phyloP scores from a whole-genome alignment of 129 eudicot species.

The Scalesia atractyloides region DNA sequence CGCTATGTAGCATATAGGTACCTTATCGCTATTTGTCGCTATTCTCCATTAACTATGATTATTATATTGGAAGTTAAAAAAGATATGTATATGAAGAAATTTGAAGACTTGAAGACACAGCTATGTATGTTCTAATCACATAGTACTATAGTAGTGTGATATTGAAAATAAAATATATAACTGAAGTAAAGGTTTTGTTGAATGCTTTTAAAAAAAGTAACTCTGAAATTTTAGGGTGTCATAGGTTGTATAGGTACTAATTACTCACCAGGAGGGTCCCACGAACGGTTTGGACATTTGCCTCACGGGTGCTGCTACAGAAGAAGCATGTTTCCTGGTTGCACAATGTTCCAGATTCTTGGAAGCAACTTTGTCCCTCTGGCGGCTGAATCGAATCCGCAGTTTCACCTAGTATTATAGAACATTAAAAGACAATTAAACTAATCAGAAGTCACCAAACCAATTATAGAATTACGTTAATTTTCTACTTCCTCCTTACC shows the following conservation, averaged over 20 bases:
- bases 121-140: background rate
- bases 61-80: background rate
- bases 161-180: background rate
- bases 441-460: conserved; percentile 20
- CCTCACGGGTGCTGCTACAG: conserved; percentile 72
- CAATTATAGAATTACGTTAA: background rate
- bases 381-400: conserved; percentile 68
- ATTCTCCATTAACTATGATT: too few species aligned
- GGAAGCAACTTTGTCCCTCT: conserved; percentile 57
- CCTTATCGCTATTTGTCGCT: too few species aligned
- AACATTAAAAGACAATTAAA: background rate
- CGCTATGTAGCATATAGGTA: too few species aligned
- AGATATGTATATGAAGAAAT: background rate
- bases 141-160: background rate
- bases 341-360: conserved; percentile 65
- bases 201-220: background rate
- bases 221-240: background rate
- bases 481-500: conserved; percentile 42
- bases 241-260: background rate
- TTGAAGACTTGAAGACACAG: background rate
- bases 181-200: background rate
- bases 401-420: conserved; percentile 66
- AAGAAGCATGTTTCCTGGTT: conserved; percentile 60
- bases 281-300: conserved; percentile 63
- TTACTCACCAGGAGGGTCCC: conserved; percentile 85